Percentiles rank a stretch among this genome's conserved stretches.
Conservation (phyloP, 2,329 filamentous ascomycete genomes). For the Fusarium sp. region DNA sequence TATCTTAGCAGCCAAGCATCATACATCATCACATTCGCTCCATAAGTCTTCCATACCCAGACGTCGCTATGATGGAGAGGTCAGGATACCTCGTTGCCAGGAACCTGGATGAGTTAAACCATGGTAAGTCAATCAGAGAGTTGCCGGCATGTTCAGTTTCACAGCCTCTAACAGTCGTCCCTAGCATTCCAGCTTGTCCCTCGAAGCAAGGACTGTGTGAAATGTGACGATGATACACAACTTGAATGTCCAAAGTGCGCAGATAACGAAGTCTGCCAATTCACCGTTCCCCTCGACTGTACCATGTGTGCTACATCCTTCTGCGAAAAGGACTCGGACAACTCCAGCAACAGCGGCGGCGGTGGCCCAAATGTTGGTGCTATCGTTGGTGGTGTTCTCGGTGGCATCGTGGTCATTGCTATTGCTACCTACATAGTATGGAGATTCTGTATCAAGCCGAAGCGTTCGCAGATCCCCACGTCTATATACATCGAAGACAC, state of each 20-base stretch:
- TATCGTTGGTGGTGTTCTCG: constrained; percentile 91
- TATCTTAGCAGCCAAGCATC: constrained; percentile 17
- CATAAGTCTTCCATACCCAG: neutral
- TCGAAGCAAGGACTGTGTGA: constrained; percentile 57
- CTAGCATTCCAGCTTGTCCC: constrained; percentile 51
- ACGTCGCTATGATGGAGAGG: constrained; percentile 40
- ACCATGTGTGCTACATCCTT: constrained; percentile 59
- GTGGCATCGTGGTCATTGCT: constrained; percentile 81
- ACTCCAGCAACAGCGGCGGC: constrained; percentile 38
- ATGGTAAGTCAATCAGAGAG: constrained; percentile 41
- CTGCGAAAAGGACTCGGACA: constrained; percentile 51
- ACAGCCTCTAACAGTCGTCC: constrained; percentile 15
- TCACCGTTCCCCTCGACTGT: constrained; percentile 58
- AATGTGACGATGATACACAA: constrained; percentile 56
- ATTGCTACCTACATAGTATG: constrained; percentile 83
- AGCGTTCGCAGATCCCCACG: constrained; percentile 69
- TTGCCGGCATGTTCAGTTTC: neutral
- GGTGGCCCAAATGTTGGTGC: constrained; percentile 78
- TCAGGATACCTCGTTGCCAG: constrained; percentile 38
- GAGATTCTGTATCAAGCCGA: constrained; percentile 86
- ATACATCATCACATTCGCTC: constrained; percentile 7
- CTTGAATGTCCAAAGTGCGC: constrained; percentile 59
- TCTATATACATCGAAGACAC: constrained; percentile 68
- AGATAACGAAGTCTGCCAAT: constrained; percentile 56
- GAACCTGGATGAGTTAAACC: constrained; percentile 46